phyloP scores from a whole-genome alignment of 352 stramenopile species.

The Phytopythium kandeliae region DNA sequence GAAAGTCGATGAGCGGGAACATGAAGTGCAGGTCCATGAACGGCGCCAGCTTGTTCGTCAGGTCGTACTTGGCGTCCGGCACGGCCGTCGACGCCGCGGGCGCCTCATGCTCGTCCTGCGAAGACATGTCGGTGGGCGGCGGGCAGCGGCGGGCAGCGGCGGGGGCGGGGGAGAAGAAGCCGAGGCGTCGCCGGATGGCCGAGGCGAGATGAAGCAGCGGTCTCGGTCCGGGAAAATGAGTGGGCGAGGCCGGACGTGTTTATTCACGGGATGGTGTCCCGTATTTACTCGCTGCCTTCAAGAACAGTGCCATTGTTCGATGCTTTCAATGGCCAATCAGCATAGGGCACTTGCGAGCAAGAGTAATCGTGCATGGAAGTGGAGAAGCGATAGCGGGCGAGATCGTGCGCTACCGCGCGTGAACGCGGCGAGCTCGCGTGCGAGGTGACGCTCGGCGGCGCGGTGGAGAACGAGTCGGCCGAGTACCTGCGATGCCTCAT shows the following conservation, averaged over 20 bases:
- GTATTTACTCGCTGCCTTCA: no score
- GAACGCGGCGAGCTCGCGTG: no score
- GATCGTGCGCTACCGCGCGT: no score
- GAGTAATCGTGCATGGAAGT: no score
- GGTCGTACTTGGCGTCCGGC: constrained; percentile 85
- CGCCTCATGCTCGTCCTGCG: constrained; percentile 35
- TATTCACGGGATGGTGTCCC: constrained; percentile 3
- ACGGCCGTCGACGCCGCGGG: constrained; percentile 25
- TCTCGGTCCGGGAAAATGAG: constrained; percentile 25
- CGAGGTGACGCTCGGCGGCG: no score
- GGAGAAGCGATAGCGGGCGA: no score
- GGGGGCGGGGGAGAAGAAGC: background rate
- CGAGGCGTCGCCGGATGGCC: no score
- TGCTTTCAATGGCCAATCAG: no score
- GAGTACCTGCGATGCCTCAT: no score
- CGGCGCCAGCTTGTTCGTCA: constrained; percentile 92
- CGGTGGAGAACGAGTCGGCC: no score
- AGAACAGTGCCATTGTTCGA: no score
- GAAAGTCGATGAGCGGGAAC: constrained; percentile 96
- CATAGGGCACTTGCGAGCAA: no score
- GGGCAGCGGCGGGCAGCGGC: background rate
- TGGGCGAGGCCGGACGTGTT: constrained; percentile 8
- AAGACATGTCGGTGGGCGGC: constrained; percentile 18
- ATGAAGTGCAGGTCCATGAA: constrained; percentile 98
- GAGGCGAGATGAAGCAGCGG: background rate